phyloP scores from a whole-genome alignment of 441 rosid species.

The Aquilaria agallochum region DNA sequence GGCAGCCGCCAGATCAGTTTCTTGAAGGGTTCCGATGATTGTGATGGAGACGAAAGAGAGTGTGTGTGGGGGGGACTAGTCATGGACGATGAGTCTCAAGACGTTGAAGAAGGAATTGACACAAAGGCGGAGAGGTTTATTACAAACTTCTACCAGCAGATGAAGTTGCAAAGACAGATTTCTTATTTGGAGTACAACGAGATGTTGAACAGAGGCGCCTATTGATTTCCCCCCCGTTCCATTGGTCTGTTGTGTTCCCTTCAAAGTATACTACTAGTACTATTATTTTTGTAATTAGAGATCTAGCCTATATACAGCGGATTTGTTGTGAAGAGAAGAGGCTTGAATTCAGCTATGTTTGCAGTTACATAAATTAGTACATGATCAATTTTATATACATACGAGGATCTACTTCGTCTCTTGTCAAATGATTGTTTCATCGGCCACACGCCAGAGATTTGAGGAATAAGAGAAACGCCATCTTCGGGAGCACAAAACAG shows the following conservation, averaged over 20 bases:
- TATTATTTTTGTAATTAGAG: too few relatives aligned
- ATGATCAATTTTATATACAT: too few relatives aligned
- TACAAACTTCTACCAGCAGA: slow-evolving; percentile 61
- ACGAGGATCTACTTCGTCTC: too few relatives aligned
- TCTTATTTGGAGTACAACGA: slow-evolving; percentile 54
- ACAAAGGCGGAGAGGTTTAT: slow-evolving; percentile 83
- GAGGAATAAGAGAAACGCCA: too few relatives aligned
- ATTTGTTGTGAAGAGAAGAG: slow-evolving; percentile 17
- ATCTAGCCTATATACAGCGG: too few relatives aligned
- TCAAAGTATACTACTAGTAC: too few relatives aligned
- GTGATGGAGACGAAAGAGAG: slow-evolving; percentile 13
- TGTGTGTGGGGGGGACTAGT: neutral
- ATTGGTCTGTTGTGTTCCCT: too few relatives aligned
- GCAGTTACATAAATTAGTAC: neutral
- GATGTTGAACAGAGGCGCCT: slow-evolving; percentile 14
- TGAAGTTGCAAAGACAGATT: slow-evolving; percentile 75
- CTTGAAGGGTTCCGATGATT: slow-evolving; percentile 12
- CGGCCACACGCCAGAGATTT: too few relatives aligned
- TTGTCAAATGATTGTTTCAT: too few relatives aligned
- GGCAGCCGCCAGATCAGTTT: slow-evolving; percentile 24
- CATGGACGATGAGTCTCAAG: slow-evolving; percentile 12
- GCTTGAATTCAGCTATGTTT: neutral
- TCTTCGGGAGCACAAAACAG: too few relatives aligned
- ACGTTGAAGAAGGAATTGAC: slow-evolving; percentile 70
- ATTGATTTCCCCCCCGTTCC: neutral